Conservation (phyloP, 352 stramenopile species). For the Phytophthora pisi region DNA sequence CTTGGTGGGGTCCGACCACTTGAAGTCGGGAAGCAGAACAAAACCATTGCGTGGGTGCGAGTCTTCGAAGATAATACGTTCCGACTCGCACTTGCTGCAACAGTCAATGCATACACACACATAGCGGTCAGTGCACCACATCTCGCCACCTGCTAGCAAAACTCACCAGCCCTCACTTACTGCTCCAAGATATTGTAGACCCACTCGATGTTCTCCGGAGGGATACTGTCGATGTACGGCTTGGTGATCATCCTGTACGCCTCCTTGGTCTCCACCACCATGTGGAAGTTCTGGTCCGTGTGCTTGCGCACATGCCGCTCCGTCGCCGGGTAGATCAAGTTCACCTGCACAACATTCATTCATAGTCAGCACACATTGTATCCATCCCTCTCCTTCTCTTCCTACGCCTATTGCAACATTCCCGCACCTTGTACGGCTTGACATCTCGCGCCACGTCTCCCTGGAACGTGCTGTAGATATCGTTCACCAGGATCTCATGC, state of each 20-base stretch:
- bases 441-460: constrained; percentile 69
- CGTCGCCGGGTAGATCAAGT: constrained; percentile 84
- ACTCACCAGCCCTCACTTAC: constrained; percentile 42
- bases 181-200: constrained; percentile 90
- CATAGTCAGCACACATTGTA: background rate
- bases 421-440: constrained; percentile 74
- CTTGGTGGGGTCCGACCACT: constrained; percentile 78
- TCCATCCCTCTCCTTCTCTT: background rate
- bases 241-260: constrained; percentile 79
- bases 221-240: constrained; percentile 81
- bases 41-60: constrained; percentile 68
- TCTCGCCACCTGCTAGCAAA: background rate
- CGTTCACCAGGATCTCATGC: constrained; percentile 74
- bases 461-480: constrained; percentile 85
- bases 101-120: background rate
- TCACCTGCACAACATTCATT: constrained; percentile 46
- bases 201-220: constrained; percentile 81
- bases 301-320: constrained; percentile 84
- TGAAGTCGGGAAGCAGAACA: constrained; percentile 84
- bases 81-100: constrained; percentile 76
- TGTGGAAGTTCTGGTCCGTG: constrained; percentile 83
- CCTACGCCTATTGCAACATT: background rate
- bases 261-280: constrained; percentile 81
- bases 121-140: constrained; percentile 9
- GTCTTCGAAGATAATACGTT: constrained; percentile 85